Base-by-base conservation (phyloP, 2,329 filamentous ascomycete genomes). In the Diaporthe sp. region DNA sequence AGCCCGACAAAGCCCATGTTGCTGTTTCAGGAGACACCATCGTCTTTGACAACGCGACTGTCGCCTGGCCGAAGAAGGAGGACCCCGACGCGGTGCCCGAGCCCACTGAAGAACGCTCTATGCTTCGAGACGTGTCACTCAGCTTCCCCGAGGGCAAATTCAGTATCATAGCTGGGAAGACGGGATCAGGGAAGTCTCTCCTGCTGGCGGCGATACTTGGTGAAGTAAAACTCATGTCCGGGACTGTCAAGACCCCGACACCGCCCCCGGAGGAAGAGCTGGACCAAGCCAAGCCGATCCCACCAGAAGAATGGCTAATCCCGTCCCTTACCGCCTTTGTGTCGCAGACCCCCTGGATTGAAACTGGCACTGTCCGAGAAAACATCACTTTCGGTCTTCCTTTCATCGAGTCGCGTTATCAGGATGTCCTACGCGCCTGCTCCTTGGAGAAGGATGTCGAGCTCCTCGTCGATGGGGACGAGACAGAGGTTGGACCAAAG, bases 301-400 rank as follows among this genome's bases (percentile, higher is more conserved):
- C 76, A 2, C 78, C 72, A 47, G 69, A 72, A 3, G 77, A 80
- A 10, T 84, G 83, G 83, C 79, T 83, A n/a, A 73, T 85, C 32
- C 82, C 83, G 0, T 77, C 80, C 17, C 78, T 85, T 32, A 83
- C 85, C 8, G 83, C 85, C 0, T 87, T 86, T 76, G 85, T 86
- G 7, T 84, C 85, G 13, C 86, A 88, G 75, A 84, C 82, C 1
- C 83, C 86, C 0, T 88, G 86, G 86, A 80, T 88, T 19, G 85
- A 87, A 73, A 86, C 85, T 39, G 84, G 84, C 7, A 85, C 85
- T 0, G 78, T 88, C 15, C 80, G 79, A 10, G 82, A 87, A 27
- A 88, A 88, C 75, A 86, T 88, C 50, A 71, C 84, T 2, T 88
- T 87, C 65, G 86, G 86, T 19, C 79, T 83, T 30, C 79, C 81